These are phyloP conservation scores for Apocynum venetum DNA, from an alignment of 257 asterid species.

Conservation along the genomic window DNA sequence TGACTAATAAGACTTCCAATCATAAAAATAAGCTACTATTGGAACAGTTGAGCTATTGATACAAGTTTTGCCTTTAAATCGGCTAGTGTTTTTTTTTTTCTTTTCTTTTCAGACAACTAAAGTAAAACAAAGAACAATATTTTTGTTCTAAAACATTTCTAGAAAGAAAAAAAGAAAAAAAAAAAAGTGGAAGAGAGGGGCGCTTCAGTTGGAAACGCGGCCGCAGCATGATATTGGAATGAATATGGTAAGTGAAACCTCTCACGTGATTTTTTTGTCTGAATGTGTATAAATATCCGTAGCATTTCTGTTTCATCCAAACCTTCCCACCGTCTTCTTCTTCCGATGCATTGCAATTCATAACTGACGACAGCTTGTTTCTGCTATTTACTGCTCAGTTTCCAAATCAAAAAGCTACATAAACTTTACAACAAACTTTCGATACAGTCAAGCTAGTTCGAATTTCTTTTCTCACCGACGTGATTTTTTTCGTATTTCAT, in stretches of 20 bases:
- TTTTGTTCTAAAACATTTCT: not conserved
- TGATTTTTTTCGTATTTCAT: not conserved
- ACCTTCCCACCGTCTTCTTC: not conserved
- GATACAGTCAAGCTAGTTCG: constrained; percentile 1
- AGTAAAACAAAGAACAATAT: not conserved
- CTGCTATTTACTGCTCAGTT: not conserved
- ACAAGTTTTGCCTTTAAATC: too few relatives aligned
- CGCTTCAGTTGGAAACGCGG: not conserved
- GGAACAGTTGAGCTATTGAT: too few relatives aligned
- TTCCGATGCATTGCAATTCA: not conserved
- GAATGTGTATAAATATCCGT: constrained; percentile 11
- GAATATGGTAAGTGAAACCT: constrained; percentile 3
- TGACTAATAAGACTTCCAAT: too few relatives aligned
- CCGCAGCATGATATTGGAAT: not conserved
- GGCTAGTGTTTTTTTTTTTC: too few relatives aligned
- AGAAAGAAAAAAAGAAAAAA: not conserved
- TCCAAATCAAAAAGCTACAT: not conserved
- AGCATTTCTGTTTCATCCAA: not conserved
- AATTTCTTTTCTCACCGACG: not conserved
- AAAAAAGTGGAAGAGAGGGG: not conserved
- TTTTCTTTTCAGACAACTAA: not conserved
- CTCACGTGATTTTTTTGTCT: not conserved
- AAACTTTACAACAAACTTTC: not conserved
- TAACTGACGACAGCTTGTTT: not conserved
- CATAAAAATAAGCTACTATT: too few relatives aligned